Conservation (phyloP, 1,139 yeast species). For the Trichomonascaceae sp. region DNA sequence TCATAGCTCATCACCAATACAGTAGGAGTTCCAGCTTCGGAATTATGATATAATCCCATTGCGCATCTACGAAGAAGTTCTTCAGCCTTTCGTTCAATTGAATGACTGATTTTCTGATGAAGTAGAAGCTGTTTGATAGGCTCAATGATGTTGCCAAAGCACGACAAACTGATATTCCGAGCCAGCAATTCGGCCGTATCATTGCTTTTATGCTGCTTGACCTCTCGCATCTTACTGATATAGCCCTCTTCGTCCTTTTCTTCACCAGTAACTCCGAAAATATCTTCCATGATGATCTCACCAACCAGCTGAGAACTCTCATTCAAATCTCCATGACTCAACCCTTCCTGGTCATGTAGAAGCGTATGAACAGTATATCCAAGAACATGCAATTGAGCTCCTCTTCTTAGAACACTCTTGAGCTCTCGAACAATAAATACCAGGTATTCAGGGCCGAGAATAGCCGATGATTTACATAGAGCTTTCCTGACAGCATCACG, state of each 20-base stretch:
- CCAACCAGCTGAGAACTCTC: slow-evolving; percentile 57
- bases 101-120: slow-evolving; percentile 58
- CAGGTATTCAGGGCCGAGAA: slow-evolving; percentile 69
- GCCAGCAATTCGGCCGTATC: slow-evolving; percentile 82
- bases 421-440: slow-evolving; percentile 72
- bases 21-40: slow-evolving; percentile 51
- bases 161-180: slow-evolving; percentile 52
- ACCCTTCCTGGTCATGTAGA: slow-evolving; percentile 46
- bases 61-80: slow-evolving; percentile 73
- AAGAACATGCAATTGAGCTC: slow-evolving; percentile 90
- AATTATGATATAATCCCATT: slow-evolving; percentile 68
- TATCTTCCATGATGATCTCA: slow-evolving; percentile 82
- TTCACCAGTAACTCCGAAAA: slow-evolving; percentile 86
- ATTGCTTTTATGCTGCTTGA: slow-evolving; percentile 79
- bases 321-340: slow-evolving; percentile 71
- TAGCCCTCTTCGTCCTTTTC: slow-evolving; percentile 96
- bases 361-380: slow-evolving; percentile 80
- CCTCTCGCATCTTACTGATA: slow-evolving; percentile 81
- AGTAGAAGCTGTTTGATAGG: slow-evolving; percentile 65
- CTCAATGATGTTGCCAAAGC: slow-evolving; percentile 54
- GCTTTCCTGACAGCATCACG: slow-evolving; percentile 84
- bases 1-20: slow-evolving; percentile 71
- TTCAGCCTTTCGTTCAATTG: slow-evolving; percentile 68
- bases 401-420: slow-evolving; percentile 71
- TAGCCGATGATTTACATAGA: slow-evolving; percentile 55